These are phyloP conservation scores for Ophiostoma sp. DNA, from an alignment of 2,329 filamentous ascomycete genomes.

Conservation along the genomic window DNA sequence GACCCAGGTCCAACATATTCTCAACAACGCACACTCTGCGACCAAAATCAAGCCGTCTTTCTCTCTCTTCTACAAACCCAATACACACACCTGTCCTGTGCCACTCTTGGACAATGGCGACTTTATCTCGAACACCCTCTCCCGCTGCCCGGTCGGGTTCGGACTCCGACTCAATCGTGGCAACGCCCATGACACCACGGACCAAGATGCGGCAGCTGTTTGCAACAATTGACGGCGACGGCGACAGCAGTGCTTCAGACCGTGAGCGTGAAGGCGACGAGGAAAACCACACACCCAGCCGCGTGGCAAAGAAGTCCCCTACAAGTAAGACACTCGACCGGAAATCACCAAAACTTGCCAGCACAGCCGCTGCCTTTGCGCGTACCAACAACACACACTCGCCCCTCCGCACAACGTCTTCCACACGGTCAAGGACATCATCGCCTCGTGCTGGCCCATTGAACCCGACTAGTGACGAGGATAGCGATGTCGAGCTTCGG, in stretches of 20 bases:
- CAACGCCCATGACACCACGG: conserved; percentile 47
- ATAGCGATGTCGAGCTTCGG: conserved; percentile 47
- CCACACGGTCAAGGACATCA: conserved; percentile 5
- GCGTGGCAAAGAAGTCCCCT: conserved; percentile 12
- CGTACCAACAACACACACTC: conserved; percentile 21
- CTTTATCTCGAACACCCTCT: conserved; percentile 28
- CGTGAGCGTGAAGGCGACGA: conserved; percentile 21
- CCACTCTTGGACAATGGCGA: conserved; percentile 21
- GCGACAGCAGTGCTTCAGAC: conserved; percentile 19
- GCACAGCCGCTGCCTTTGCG: background rate
- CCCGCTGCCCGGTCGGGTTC: conserved; percentile 43
- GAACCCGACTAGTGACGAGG: conserved; percentile 29
- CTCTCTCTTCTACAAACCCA: background rate
- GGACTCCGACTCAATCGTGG: conserved; percentile 39
- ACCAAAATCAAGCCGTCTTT: background rate
- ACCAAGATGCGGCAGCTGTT: conserved; percentile 51
- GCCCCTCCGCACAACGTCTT: conserved; percentile 18
- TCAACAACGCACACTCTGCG: background rate
- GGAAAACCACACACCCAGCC: conserved; percentile 17
- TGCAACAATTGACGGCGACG: conserved; percentile 21
- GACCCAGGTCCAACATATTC: background rate
- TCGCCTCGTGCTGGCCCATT: conserved; percentile 7
- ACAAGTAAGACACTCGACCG: background rate
- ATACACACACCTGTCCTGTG: background rate
- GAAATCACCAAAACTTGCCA: conserved; percentile 10